Conservation (phyloP, 495 filamentous ascomycete species). For the Penicillium salamii region DNA sequence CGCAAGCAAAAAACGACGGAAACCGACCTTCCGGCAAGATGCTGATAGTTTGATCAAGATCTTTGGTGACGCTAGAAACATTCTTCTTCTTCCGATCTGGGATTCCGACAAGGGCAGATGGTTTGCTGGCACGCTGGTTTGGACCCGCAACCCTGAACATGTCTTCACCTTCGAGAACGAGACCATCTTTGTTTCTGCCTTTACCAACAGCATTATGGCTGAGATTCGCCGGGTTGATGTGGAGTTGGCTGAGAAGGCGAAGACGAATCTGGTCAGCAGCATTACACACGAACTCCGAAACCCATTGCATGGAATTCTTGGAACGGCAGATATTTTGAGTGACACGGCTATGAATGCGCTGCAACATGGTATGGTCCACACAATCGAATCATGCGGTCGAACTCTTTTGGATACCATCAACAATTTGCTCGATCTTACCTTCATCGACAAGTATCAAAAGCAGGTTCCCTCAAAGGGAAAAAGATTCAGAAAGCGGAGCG, state of each 20-base stretch:
- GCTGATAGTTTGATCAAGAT: constrained; percentile 20
- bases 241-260: constrained; percentile 48
- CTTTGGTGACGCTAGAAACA: constrained; percentile 20
- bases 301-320: constrained; percentile 65
- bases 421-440: constrained; percentile 57
- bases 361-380: constrained; percentile 58
- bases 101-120: constrained; percentile 56
- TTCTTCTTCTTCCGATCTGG: constrained; percentile 52
- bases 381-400: constrained; percentile 62
- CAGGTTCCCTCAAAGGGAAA: neutral
- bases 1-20: constrained; percentile 19
- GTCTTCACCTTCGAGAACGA: constrained; percentile 42
- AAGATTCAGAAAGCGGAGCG: neutral
- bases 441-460: constrained; percentile 22
- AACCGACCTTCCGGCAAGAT: constrained; percentile 13
- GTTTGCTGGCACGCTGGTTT: constrained; percentile 59
- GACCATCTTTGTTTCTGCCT: constrained; percentile 50
- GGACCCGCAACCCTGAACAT: constrained; percentile 44
- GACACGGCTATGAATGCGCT: constrained; percentile 54
- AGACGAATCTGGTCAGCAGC: constrained; percentile 65
- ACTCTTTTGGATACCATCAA: constrained; percentile 70
- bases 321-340: constrained; percentile 58
- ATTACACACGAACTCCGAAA: constrained; percentile 69
- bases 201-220: constrained; percentile 60
- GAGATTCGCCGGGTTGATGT: constrained; percentile 55